A percentile compares a stretch with the other conserved stretches of the same genome.
phyloP scores from a whole-genome alignment of 2,329 filamentous ascomycete genomes.

The Orbilia brochopaga region DNA sequence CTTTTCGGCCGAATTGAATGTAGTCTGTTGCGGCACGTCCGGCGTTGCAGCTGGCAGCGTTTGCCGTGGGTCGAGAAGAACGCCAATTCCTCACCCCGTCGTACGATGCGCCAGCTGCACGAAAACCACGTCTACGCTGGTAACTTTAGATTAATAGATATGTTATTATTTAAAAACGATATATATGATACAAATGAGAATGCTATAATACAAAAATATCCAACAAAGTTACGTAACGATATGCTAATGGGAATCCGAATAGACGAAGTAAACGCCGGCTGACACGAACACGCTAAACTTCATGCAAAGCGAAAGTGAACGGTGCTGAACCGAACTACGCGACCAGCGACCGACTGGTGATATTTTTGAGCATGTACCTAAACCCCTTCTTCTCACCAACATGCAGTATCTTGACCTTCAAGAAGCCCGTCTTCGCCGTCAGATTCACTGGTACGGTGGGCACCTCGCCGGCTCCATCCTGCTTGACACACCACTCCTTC shows the following conservation, averaged over 20 bases:
- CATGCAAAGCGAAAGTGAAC: background rate
- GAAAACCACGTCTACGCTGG: background rate
- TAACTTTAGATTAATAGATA: background rate
- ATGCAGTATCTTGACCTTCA: background rate
- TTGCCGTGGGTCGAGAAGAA: conserved; percentile 18
- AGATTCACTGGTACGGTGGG: background rate
- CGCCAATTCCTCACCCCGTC: conserved; percentile 12
- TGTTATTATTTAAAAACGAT: background rate
- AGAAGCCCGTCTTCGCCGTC: background rate
- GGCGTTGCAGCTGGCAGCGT: conserved; percentile 34
- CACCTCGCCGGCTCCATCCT: background rate
- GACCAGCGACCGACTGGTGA: conserved; percentile 8
- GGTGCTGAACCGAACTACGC: background rate
- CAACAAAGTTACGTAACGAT: no score
- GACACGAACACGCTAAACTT: background rate
- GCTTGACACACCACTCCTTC: conserved; percentile 57
- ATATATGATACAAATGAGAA: background rate
- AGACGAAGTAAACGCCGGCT: background rate
- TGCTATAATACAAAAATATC: background rate
- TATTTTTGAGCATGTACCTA: conserved; percentile 19
- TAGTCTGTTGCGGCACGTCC: conserved; percentile 21
- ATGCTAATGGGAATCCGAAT: background rate
- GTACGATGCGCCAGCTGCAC: conserved; percentile 6
- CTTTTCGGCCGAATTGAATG: no score
- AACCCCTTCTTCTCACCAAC: conserved; percentile 1